Base-by-base conservation (phyloP, 495 filamentous ascomycete genomes). In the Barbatosphaeria neglecta region DNA sequence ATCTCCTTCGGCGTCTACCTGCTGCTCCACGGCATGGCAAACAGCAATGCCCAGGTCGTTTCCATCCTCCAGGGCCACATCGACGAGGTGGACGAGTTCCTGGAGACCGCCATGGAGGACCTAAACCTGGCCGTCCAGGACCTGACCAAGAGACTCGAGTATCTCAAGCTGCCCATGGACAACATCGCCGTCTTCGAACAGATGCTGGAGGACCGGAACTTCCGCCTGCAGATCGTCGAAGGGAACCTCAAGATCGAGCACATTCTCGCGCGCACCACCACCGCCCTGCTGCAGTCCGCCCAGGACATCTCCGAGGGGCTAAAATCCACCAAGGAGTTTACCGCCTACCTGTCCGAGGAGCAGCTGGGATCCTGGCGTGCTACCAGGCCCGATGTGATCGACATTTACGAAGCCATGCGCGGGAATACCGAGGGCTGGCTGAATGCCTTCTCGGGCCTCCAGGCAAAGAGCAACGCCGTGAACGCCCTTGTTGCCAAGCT, bases 1-100 rank as follows among this genome's bases (percentile, higher is more conserved):
- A 90, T 96, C 54, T 82, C 84, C 0, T 98, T 96, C 60, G 92
- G 93, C 22, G 79, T 97, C 24, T 86, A 96, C 65, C 74, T 98
- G 11, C 68, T 98, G 25, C 80, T 90, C 27, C 82, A 90, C 54
- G 77, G 79, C 41, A 76, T 93, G 50, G 90, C 92, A 16, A 95
- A 87, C 63, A 90, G 86, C 47, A 83, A 96, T 35, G 72, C 77
- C 16, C 81, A 89, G 50, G 90, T 96, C 15, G 79, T 95, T 52
- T 81, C 77, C 39, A 97, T 97, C 41, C 76, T 98, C 39, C 87
- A 95, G 59, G 78, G 73, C 17, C 92, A 98, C 63, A 90, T 98
- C 39, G 81, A 95, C 58, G 93, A 96, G 59, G 73, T 97, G 28
- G 92, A 98, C 61, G 80, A 82, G 47, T 96, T 95, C 60, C 64